A percentile compares a stretch with the other conserved stretches of the same genome.
Evolutionary conservation across 139 green algal genomes (phyloP).

Genomic region (Auxenochlorella pyrenoidosa): DNA sequence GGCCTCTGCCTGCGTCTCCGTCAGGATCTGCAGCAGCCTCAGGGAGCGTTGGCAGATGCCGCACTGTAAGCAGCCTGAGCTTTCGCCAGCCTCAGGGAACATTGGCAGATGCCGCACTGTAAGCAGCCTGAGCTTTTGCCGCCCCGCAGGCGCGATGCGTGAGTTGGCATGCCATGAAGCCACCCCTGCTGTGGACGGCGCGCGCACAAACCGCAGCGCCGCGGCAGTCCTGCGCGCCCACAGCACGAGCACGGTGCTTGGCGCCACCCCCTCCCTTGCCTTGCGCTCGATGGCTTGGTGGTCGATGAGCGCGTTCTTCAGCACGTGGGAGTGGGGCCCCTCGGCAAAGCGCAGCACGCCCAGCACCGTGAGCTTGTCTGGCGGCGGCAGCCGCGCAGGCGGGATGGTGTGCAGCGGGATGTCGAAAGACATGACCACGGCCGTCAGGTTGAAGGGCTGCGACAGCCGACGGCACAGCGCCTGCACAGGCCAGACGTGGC

Average conservation of each 20-base stretch:
- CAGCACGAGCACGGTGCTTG: background rate
- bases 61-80: background rate
- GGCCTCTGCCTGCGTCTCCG: background rate
- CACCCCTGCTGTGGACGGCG: too few species aligned
- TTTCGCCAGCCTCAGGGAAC: too few species aligned
- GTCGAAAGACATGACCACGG: conserved; percentile 37
- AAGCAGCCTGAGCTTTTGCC: too few species aligned
- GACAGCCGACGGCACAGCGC: background rate
- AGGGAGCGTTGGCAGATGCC: background rate
- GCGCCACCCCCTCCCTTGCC: background rate
- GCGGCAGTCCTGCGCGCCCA: too few species aligned
- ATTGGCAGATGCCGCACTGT: background rate
- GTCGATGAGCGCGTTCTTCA: conserved; percentile 45
- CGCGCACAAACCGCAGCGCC: too few species aligned
- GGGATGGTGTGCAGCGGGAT: conserved; percentile 49
- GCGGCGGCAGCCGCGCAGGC: background rate
- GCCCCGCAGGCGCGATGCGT: too few species aligned
- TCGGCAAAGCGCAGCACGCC: conserved; percentile 17
- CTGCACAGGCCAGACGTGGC: background rate
- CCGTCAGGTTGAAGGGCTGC: background rate
- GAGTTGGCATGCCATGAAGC: too few species aligned
- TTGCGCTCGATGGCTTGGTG: conserved; percentile 45
- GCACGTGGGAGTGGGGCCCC: conserved; percentile 16
- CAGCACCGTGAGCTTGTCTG: background rate
- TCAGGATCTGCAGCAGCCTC: conserved; percentile 7